Evolutionary conservation across 202 grass and related monocot species (phyloP).

Genomic region (Sporobolus alterniflorus): DNA sequence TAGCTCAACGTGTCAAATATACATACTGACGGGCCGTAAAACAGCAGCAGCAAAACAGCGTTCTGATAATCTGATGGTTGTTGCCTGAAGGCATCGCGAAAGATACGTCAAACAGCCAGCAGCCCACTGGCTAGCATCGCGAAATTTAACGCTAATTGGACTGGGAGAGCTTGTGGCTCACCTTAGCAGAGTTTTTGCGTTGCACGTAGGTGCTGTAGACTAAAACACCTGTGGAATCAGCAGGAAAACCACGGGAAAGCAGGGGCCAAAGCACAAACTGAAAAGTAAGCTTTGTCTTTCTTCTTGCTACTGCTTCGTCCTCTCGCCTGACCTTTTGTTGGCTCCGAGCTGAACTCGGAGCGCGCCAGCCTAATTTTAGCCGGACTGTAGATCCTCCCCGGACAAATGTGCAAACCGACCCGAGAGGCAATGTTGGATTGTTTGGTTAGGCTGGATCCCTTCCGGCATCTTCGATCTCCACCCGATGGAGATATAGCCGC

Average conservation of each 20-base stretch:
- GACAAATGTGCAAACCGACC: background rate
- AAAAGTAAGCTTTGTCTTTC: conserved; percentile 49
- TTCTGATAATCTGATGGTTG: background rate
- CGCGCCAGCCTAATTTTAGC: conserved; percentile 41
- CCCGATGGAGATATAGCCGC: conserved; percentile 32
- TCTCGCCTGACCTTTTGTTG: conserved; percentile 31
- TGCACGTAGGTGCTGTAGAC: background rate
- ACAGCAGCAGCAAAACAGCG: background rate
- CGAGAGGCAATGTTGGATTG: background rate
- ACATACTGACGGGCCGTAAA: background rate
- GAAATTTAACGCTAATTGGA: background rate
- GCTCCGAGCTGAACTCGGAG: conserved; percentile 46
- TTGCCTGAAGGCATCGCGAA: background rate
- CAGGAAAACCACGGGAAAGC: conserved; percentile 29
- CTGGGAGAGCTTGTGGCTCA: background rate
- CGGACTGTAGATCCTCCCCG: background rate
- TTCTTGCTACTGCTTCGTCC: background rate
- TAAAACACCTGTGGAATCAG: conserved; percentile 6
- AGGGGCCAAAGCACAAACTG: conserved; percentile 28
- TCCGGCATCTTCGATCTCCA: conserved; percentile 19
- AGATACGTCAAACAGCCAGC: background rate
- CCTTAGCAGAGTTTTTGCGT: background rate
- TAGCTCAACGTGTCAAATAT: background rate
- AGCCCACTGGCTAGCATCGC: background rate
- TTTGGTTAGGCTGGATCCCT: conserved; percentile 23